Evolutionary conservation across 2,329 filamentous ascomycete species (phyloP), one percentile per base, ranked within the genome.

Genomic region (Alternaria sp.): DNA sequence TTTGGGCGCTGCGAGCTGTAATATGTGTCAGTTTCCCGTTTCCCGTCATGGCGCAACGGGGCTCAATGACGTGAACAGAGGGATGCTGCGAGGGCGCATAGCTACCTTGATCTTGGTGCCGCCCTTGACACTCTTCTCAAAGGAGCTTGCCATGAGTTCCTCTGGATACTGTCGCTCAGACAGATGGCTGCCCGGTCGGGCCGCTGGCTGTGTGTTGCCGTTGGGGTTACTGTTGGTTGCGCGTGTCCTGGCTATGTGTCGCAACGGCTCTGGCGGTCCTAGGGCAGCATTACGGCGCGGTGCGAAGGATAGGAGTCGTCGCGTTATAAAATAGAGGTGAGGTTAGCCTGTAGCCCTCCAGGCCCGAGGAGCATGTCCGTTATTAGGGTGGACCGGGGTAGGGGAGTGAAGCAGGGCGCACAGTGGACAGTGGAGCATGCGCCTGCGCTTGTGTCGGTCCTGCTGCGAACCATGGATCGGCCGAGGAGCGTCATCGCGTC

Each of bases 91-190:
- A 37, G 28, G 41, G 63, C 56, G 61, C 55, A 52, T 55, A 56
- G 67, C 59, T 72, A 93, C 93, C 88, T 97, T 98, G 77, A 96
- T 92, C 84, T 98, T 98, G 73, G 94, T 98, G 72, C 92, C 94
- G 81, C 94, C 95, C 84, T 98, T 98, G 76, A 99, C 95, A 70
- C 93, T 96, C 85, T 98, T 99, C 84, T 99, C 95, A 78, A 98
- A 98, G 58, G 91, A 94, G 82, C 88, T 91, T 68, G 90, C 87
- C 91, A 93, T 93, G 67, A 58, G 60, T 67, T 41, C 49, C 56
- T 55, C 49, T 29, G 63, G 58, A 56, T 58, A 56, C 55, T 61
- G 54, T 51, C 59, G 39, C 56, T 44, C 39, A 39, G 60, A 54
- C 55, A 58, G 62, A 40, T 62, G 49, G 57, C 45, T 54, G 56